These are phyloP conservation scores for Ceratocystis cubensis DNA, from an alignment of 2,329 filamentous ascomycete species.

Conservation along the genomic window DNA sequence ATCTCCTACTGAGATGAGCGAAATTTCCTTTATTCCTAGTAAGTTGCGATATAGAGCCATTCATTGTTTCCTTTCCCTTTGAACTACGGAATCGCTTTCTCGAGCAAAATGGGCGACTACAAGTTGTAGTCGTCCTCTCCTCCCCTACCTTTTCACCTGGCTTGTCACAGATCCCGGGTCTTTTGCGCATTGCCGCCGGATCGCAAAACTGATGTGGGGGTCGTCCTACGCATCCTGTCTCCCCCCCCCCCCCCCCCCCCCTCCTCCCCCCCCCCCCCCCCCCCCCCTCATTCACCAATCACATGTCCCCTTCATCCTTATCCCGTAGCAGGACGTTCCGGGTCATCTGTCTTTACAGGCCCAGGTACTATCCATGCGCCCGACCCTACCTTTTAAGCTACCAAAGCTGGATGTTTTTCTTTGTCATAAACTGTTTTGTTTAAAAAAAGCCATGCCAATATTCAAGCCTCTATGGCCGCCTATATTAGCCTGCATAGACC, in stretches of 20 bases:
- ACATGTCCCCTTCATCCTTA: background rate
- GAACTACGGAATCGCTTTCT: background rate
- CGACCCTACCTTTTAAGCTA: background rate
- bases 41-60: background rate
- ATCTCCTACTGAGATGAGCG: constrained; percentile 21
- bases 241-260: background rate
- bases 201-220: constrained; percentile 19
- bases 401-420: constrained; percentile 5
- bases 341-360: background rate
- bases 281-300: background rate
- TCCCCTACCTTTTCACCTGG: background rate
- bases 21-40: constrained; percentile 25
- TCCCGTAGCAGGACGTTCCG: background rate
- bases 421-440: constrained; percentile 8
- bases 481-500: background rate
- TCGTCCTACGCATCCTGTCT: background rate
- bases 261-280: background rate
- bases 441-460: background rate
- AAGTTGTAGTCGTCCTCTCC: background rate
- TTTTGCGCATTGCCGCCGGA: constrained; percentile 4
- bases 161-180: background rate
- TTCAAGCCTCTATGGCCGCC: background rate
- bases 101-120: background rate
- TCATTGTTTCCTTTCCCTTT: background rate
- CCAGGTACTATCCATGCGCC: background rate